Conservation (phyloP, 1,284 basidiomycete genomes). For the Moniliophthora roreri region DNA sequence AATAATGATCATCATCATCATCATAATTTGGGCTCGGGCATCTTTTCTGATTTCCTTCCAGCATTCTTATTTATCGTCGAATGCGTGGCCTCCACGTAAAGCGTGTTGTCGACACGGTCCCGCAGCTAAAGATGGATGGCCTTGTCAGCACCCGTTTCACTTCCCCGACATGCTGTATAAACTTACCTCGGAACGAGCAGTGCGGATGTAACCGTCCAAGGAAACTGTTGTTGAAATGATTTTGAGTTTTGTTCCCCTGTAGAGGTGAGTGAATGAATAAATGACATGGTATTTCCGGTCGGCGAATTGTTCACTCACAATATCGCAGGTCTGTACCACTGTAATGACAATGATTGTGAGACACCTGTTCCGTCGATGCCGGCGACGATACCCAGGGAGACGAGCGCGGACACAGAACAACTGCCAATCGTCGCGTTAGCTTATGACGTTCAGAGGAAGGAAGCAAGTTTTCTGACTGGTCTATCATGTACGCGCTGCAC, state of each 20-base stretch:
- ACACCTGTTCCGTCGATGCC: slow-evolving; percentile 44
- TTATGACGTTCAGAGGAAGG: slow-evolving; percentile 5
- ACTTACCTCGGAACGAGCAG: slow-evolving; percentile 45
- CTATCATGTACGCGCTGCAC: slow-evolving; percentile 45
- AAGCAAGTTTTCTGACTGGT: slow-evolving; percentile 32
- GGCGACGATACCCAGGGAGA: slow-evolving; percentile 36
- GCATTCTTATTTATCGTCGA: slow-evolving; percentile 18
- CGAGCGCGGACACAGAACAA: slow-evolving; percentile 43
- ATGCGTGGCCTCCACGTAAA: slow-evolving; percentile 46
- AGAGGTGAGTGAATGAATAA: background rate
- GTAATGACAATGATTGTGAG: slow-evolving; percentile 49
- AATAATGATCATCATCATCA: too few species aligned
- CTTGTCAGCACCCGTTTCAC: background rate
- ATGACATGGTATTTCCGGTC: background rate
- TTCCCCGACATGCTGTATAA: background rate
- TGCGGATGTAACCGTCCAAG: slow-evolving; percentile 39
- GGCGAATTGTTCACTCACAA: slow-evolving; percentile 27
- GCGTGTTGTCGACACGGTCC: slow-evolving; percentile 28
- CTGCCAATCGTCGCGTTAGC: slow-evolving; percentile 23
- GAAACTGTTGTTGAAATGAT: slow-evolving; percentile 42
- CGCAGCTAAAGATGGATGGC: slow-evolving; percentile 22
- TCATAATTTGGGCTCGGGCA: background rate
- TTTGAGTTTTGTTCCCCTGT: slow-evolving; percentile 42
- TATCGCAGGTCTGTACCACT: slow-evolving; percentile 43
- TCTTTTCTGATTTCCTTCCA: background rate